Evolutionary conservation across 192 early-diverging fungal genomes (phyloP).

Genomic region (Umbelopsis ramanniana): DNA sequence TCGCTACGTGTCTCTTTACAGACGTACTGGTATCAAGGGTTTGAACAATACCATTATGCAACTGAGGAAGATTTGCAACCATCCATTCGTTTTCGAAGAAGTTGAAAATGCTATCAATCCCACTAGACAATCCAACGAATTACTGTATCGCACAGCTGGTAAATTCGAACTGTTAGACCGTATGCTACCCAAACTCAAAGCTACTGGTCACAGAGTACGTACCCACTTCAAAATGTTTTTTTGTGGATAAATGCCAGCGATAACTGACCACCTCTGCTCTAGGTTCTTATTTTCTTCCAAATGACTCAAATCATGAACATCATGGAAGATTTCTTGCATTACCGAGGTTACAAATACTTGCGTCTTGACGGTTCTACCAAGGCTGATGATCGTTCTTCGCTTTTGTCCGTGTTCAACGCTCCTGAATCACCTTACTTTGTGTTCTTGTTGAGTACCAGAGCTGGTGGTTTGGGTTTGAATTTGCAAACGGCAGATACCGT

Average conservation of each 20-base stretch:
- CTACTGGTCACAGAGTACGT: conserved; percentile 78
- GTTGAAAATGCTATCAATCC: conserved; percentile 89
- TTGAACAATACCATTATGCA: conserved; percentile 99
- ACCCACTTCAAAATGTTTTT: conserved; percentile 39
- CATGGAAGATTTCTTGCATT: conserved; percentile 93
- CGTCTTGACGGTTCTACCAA: conserved; percentile 93
- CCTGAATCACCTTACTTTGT: conserved; percentile 80
- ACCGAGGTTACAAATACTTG: conserved; percentile 72
- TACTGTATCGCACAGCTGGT: conserved; percentile 83
- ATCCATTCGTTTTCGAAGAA: conserved; percentile 96
- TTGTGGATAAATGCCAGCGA: too few species aligned
- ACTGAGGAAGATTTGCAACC: conserved; percentile 97
- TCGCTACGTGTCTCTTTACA: conserved; percentile 8
- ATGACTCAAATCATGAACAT: conserved; percentile 95
- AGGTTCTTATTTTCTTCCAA: conserved; percentile 82
- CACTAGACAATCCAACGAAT: conserved; percentile 65
- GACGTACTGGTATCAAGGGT: conserved; percentile 67
- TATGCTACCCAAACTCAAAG: conserved; percentile 88
- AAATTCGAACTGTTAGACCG: conserved; percentile 98
- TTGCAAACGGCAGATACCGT: conserved; percentile 98
- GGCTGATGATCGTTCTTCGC: conserved; percentile 80
- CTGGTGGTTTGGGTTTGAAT: conserved; percentile 96
- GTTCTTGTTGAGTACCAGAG: conserved; percentile 93
- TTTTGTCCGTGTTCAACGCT: conserved; percentile 85
- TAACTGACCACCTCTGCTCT: neutral